Evolutionary conservation across 164 flowering plant genomes (phyloP).

Genomic region (Annona squamosa): DNA sequence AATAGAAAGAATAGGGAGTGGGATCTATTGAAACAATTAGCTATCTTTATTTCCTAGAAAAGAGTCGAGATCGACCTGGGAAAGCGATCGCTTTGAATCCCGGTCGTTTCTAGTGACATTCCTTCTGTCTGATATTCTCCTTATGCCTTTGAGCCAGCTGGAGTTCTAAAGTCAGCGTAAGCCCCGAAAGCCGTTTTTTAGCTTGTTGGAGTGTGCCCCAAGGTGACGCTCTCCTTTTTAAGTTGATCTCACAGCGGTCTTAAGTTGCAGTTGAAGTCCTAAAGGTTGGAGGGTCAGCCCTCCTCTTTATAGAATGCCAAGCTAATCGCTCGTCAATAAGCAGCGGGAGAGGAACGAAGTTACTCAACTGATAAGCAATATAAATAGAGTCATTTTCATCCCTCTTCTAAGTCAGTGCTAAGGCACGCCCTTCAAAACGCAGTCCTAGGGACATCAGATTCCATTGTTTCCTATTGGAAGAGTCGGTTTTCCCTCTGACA

Average conservation of each 20-base stretch:
- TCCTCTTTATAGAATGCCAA: not conserved
- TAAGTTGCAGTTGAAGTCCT: not conserved
- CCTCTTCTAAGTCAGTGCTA: not conserved
- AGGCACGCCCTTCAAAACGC: not conserved
- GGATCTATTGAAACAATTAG: too few species aligned
- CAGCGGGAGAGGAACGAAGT: slow-evolving; percentile 2
- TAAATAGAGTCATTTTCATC: not conserved
- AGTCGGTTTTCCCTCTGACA: too few species aligned
- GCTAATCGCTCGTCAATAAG: not conserved
- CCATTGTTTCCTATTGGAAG: too few species aligned
- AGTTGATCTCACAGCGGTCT: slow-evolving; percentile 1
- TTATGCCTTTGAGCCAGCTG: not conserved
- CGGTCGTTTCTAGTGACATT: not conserved
- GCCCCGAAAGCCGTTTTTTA: too few species aligned
- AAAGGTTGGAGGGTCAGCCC: not conserved
- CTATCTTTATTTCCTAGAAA: not conserved
- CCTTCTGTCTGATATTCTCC: not conserved
- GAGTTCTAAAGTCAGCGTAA: too few species aligned
- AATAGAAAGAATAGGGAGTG: too few species aligned
- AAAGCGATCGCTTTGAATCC: not conserved
- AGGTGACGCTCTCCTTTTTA: not conserved
- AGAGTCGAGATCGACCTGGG: not conserved
- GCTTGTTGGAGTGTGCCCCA: too few species aligned
- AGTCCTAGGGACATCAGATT: not conserved
- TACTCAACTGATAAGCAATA: not conserved